Base-by-base conservation (phyloP, 202 grass and related monocot species). In the Brachypodium distachyon region DNA sequence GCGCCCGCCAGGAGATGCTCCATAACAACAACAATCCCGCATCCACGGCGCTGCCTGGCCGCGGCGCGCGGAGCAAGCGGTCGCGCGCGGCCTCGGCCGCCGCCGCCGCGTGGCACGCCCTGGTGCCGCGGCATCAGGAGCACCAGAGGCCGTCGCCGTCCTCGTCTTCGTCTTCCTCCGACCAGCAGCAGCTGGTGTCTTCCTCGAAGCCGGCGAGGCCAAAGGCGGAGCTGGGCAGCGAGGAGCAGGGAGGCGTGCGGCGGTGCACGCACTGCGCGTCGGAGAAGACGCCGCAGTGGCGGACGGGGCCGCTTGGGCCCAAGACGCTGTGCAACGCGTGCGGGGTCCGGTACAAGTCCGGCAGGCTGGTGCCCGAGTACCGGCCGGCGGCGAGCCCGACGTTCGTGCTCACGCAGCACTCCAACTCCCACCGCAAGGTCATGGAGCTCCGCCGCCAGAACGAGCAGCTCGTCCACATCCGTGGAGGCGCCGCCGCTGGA, bases 241-340 rank as follows among this genome's bases (percentile, higher is more conserved):
- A 38, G 84, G 61, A 17, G 60, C 60, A 69, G 19, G 43, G 37
- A 8, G 81, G 77, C 18, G 87, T 90, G 31, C 84, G 91, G 16
- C 84, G 91, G 48, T 93, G 91, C 84, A 93, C 87, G 14, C 91
- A 93, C 81, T 93, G 91, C 61, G 91, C 91, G 17, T 93, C 91
- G 21, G 91, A 93, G 40, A 97, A 97, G 82, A 97, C 95, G 17
- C 95, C 95, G 23, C 95, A 97, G 79, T 97, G 95, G 95, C 83
- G 95, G 77, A 90, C 91, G 40, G 91, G 95, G 34, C 91, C 95
- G 4, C 77, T 97, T 84, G 95, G 95, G 0, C 91, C 95, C 12
- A 94, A 97, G 87, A 97, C 91, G 47, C 91, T 97, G 44, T 97
- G 91, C 88, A 97, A 97, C 70, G 94, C 94, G 46, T 97, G 91